Evolutionary conservation across 805 yeast species (phyloP), one percentile per base, ranked within the genome.

Genomic region (Wickerhamomyces queroliae): DNA sequence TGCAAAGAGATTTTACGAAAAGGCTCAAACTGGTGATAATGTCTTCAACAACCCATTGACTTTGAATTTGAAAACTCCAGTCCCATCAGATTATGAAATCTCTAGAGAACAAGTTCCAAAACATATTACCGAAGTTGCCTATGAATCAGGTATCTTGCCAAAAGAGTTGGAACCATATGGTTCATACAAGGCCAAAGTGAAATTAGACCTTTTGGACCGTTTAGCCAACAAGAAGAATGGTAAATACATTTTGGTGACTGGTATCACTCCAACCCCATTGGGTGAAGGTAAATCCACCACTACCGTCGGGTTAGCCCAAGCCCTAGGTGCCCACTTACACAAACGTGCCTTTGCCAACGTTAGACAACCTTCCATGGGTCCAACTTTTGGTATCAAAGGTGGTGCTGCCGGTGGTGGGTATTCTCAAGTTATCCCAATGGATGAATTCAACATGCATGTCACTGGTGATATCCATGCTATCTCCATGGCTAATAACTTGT

Each of bases 401-500:
- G 98, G 98, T 63, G 99, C 99, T 42, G 98, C 98, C 16, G 99
- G 99, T 53, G 99, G 98, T 59, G 98, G 98, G 35, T 91, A 89
- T 64, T 76, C 98, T 2, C 98, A 91, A 67, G 98, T 91, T 34
- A 90, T 91, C 53, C 98, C 98, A 38, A 91, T 91, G 97, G 99
- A 91, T 64, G 97, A 91, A 66, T 91, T 91, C 72, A 91, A 93
- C 69, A 78, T 93, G 86, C 98, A 91, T 62, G 72, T 91, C 50
- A 91, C 98, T 37, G 98, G 98, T 59, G 99, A 91, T 62, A 91
- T 91, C 50, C 98, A 91, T 64, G 98, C 98, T 34, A 89, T 91
- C 44, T 80, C 89, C 37, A 89, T 89, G 43, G 98, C 98, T 26
- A 90, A 87, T 52, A 91, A 91, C 69, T 70, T 91, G 56, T 72